Evolutionary conservation across 1,284 basidiomycete genomes (phyloP).

Genomic region (Pisolithus thermaeus): DNA sequence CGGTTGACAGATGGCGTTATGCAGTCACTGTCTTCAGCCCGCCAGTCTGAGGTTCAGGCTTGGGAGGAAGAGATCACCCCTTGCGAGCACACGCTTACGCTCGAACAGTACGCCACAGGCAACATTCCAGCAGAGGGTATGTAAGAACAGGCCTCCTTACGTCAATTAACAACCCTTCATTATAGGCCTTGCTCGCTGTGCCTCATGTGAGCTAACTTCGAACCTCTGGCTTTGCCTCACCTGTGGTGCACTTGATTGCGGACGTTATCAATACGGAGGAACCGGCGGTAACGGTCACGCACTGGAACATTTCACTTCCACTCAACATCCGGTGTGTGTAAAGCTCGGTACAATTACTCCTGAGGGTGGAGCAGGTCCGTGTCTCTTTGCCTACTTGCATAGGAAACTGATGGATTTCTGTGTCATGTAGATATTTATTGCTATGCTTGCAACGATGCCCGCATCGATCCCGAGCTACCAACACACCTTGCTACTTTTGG

Average conservation of each 20-base stretch:
- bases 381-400: not conserved
- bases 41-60: conserved; percentile 91
- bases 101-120: conserved; percentile 60
- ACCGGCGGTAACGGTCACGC: conserved; percentile 89
- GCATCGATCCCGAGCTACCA: conserved; percentile 75
- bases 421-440: conserved; percentile 79
- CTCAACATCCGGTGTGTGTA: conserved; percentile 80
- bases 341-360: conserved; percentile 97
- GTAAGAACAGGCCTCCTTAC: not conserved
- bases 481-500: conserved; percentile 79
- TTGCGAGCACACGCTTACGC: conserved; percentile 83
- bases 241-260: conserved; percentile 94
- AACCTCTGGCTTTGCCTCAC: conserved; percentile 96
- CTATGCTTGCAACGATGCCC: conserved; percentile 88
- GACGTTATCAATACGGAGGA: conserved; percentile 84
- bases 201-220: conserved; percentile 73
- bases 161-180: conserved; percentile 2
- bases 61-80: conserved; percentile 95
- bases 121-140: conserved; percentile 50
- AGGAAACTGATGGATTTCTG: conserved; percentile 1
- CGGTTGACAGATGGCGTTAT: conserved; percentile 69
- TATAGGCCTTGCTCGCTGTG: conserved; percentile 71
- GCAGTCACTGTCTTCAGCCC: conserved; percentile 80
- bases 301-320: conserved; percentile 73
- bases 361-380: conserved; percentile 81